These are phyloP conservation scores for Daphne laureola DNA, from an alignment of 441 rosid species.

Conservation along the genomic window DNA sequence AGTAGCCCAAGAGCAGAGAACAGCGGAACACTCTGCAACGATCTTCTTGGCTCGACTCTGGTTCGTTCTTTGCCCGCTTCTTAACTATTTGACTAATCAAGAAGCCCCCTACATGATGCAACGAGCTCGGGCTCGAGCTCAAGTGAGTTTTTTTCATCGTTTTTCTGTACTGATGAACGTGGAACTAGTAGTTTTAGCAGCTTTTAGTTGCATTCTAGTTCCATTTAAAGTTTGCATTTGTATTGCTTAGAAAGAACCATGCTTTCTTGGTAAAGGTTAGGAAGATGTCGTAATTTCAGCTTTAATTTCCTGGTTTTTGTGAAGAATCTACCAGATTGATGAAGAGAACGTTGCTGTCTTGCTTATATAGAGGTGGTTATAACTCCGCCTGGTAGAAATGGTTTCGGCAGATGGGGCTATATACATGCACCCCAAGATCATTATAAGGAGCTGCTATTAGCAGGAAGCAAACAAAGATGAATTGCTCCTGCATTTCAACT, in stretches of 20 bases:
- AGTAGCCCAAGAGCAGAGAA: constrained; percentile 40
- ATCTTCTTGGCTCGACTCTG: constrained; percentile 29
- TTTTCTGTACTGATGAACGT: constrained; percentile 12
- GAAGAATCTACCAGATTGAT: too few relatives aligned
- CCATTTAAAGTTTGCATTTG: constrained; percentile 7
- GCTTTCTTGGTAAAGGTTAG: constrained; percentile 9
- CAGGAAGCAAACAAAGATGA: constrained; percentile 1
- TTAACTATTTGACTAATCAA: constrained; percentile 12
- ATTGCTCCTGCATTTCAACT: neutral
- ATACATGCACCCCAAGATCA: constrained; percentile 41
- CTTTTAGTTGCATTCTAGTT: constrained; percentile 7
- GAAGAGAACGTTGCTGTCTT: too few relatives aligned
- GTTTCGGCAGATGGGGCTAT: constrained; percentile 29
- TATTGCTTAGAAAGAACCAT: neutral
- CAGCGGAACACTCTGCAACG: constrained; percentile 22
- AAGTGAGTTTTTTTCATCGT: too few relatives aligned
- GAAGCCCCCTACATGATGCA: neutral
- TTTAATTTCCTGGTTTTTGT: too few relatives aligned
- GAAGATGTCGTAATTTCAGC: too few relatives aligned
- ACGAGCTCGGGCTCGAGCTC: neutral
- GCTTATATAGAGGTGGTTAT: constrained; percentile 36
- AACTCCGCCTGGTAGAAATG: constrained; percentile 25
- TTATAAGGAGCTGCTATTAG: constrained; percentile 16
- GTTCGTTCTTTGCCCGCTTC: constrained; percentile 25
- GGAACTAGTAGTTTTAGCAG: constrained; percentile 7